These are phyloP conservation scores for Corchorus capsularis DNA, from an alignment of 345 rosid species.

Conservation along the genomic window DNA sequence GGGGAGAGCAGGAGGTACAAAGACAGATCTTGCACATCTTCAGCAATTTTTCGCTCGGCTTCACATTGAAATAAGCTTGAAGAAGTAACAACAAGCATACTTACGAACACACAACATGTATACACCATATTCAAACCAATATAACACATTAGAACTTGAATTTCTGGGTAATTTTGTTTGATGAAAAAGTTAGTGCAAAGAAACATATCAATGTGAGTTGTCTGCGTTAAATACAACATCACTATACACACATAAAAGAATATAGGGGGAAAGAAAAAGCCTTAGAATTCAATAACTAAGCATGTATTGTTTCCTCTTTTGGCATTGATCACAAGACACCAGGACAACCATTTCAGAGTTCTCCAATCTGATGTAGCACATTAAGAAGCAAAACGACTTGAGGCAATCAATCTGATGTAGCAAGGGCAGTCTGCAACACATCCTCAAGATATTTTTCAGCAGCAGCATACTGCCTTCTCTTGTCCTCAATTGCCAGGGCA, in stretches of 20 bases:
- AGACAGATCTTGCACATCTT: background rate
- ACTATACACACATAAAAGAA: background rate
- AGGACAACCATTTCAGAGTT: background rate
- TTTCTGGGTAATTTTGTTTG: background rate
- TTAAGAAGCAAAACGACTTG: background rate
- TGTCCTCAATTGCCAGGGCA: slow-evolving; percentile 91
- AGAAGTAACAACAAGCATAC: background rate
- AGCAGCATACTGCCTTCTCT: slow-evolving; percentile 82
- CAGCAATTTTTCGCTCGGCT: background rate
- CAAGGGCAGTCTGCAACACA: slow-evolving; percentile 80
- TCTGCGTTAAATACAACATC: background rate
- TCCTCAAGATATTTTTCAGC: slow-evolving; percentile 94
- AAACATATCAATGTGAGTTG: background rate
- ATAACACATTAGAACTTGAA: background rate
- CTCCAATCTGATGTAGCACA: background rate
- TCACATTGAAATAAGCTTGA: background rate
- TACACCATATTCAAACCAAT: background rate
- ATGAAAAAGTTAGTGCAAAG: background rate
- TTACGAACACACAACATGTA: background rate
- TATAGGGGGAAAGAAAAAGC: background rate
- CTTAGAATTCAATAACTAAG: background rate
- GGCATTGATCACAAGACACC: background rate
- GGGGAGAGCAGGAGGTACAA: background rate
- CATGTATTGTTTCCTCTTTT: background rate
- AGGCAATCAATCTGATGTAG: slow-evolving; percentile 39